Evolutionary conservation across 352 stramenopile species (phyloP).

Genomic region (Phytophthora pisi): DNA sequence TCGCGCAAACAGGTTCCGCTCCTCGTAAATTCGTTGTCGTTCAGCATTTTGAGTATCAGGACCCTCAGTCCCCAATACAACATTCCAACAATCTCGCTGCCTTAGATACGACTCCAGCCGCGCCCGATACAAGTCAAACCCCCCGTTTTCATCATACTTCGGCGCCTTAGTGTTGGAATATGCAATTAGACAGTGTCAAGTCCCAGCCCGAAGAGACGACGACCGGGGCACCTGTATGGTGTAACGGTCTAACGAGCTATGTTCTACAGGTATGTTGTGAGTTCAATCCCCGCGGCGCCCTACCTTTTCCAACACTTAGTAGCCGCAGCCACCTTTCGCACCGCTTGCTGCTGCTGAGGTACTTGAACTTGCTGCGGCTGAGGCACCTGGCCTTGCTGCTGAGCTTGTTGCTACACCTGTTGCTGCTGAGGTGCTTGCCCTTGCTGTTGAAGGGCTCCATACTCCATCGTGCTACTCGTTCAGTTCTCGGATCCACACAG

Average conservation of each 20-base stretch:
- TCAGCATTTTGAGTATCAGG: not conserved
- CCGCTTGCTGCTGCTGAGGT: not conserved
- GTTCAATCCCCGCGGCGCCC: no score
- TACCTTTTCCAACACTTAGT: no score
- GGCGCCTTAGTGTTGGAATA: no score
- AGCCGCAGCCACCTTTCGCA: not conserved
- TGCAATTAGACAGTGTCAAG: no score
- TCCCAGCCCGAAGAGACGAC: no score
- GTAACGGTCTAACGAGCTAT: no score
- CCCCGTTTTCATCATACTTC: not conserved
- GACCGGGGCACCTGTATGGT: no score
- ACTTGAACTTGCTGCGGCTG: not conserved
- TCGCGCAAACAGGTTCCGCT: not conserved
- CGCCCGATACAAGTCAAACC: not conserved
- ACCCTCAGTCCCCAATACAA: not conserved
- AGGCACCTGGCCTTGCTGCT: not conserved
- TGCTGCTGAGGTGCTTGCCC: not conserved
- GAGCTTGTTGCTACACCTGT: not conserved
- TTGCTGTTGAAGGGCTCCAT: not conserved
- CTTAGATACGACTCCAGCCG: not conserved
- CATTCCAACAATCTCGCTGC: not conserved
- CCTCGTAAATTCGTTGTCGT: not conserved
- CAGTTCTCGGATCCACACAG: not conserved
- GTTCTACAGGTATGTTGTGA: no score
- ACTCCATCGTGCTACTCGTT: not conserved